Conservation (phyloP, 345 rosid species). For the Zanthoxylum bungeanum region DNA sequence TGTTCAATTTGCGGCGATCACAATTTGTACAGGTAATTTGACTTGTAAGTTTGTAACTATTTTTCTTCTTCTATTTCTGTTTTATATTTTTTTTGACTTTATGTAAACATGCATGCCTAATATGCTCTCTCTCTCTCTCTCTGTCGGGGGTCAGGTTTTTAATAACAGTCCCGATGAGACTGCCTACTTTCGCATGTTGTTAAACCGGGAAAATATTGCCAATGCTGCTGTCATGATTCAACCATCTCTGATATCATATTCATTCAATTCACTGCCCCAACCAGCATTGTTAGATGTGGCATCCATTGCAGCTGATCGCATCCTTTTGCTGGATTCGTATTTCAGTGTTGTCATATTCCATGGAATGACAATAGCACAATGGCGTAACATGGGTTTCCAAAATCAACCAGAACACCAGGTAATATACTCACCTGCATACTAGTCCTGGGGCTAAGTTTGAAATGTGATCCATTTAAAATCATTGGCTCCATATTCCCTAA, state of each 20-base stretch:
- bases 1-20: slow-evolving; percentile 95
- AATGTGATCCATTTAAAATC: not conserved
- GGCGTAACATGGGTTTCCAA: slow-evolving; percentile 98
- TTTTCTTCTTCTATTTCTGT: no score
- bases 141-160: slow-evolving; percentile 56
- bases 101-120: not conserved
- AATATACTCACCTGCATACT: slow-evolving; percentile 7
- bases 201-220: slow-evolving; percentile 85
- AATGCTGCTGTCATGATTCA: slow-evolving; percentile 99
- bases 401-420: slow-evolving; percentile 93
- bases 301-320: slow-evolving; percentile 86
- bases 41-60: not conserved
- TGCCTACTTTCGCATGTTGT: slow-evolving; percentile 90
- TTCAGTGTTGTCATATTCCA: slow-evolving; percentile 94
- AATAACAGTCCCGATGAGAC: slow-evolving; percentile 99
- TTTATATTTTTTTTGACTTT: no score
- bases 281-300: slow-evolving; percentile 96
- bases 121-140: not conserved
- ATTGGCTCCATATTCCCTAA: not conserved
- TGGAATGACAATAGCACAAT: slow-evolving; percentile 99
- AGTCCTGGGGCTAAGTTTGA: not conserved
- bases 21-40: slow-evolving; percentile 91
- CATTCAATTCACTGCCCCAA: slow-evolving; percentile 76
- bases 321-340: slow-evolving; percentile 88
- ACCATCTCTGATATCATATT: slow-evolving; percentile 81